These are phyloP conservation scores for Phytophthora colocasiae DNA, from an alignment of 352 stramenopile genomes.

Conservation along the genomic window DNA sequence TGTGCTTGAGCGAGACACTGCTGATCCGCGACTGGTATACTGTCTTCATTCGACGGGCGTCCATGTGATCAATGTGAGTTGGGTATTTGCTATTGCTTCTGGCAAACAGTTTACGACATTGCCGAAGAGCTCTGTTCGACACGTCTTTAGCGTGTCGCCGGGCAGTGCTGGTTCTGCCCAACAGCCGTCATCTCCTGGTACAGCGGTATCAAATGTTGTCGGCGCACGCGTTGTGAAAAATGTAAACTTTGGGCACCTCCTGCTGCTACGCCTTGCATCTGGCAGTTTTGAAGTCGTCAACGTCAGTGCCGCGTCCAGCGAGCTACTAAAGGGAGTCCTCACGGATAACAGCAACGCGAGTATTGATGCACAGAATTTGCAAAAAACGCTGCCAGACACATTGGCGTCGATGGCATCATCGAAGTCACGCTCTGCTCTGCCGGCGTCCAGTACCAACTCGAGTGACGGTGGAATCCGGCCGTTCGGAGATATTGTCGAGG, in stretches of 20 bases:
- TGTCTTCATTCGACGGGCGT: slow-evolving; percentile 81
- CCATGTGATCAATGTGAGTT: slow-evolving; percentile 80
- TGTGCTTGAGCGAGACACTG: slow-evolving; percentile 55
- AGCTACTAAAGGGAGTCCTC: slow-evolving; percentile 70
- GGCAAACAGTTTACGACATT: slow-evolving; percentile 68
- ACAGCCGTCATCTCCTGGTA: slow-evolving; percentile 5
- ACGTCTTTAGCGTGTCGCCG: slow-evolving; percentile 82
- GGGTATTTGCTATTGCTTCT: slow-evolving; percentile 63
- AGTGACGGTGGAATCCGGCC: slow-evolving; percentile 40
- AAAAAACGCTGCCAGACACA: slow-evolving; percentile 57
- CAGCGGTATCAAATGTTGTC: slow-evolving; percentile 60
- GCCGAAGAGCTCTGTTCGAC: slow-evolving; percentile 73
- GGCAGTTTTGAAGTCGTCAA: slow-evolving; percentile 84
- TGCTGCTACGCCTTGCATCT: slow-evolving; percentile 75
- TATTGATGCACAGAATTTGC: slow-evolving; percentile 17
- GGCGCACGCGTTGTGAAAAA: slow-evolving; percentile 76
- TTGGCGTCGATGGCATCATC: slow-evolving; percentile 63
- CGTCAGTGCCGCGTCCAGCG: slow-evolving; percentile 73
- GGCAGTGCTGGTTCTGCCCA: slow-evolving; percentile 10
- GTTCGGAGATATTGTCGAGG: slow-evolving; percentile 70
- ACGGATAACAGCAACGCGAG: slow-evolving; percentile 34
- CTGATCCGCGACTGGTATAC: slow-evolving; percentile 72
- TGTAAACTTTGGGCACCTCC: slow-evolving; percentile 76
- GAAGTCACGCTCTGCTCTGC: slow-evolving; percentile 16
- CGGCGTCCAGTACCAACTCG: slow-evolving; percentile 19